Conservation (phyloP, 805 yeast genomes). For the fission yeast (Schizosaccharomyces pombe) region DNA sequence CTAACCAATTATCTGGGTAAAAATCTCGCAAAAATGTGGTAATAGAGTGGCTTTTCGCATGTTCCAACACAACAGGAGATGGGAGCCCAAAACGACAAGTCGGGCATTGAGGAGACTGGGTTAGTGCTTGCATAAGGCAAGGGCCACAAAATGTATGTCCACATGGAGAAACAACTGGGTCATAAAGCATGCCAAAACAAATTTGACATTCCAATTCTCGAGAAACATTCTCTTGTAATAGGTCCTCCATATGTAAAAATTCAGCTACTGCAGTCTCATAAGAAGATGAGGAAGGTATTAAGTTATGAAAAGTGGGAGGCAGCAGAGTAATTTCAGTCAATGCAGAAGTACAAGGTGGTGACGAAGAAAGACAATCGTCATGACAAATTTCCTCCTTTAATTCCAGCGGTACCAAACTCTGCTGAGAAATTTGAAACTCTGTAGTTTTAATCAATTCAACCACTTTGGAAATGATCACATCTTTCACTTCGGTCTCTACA, state of each 20-base stretch:
- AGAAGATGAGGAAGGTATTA: too few species aligned
- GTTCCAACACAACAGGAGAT: constrained; percentile 1
- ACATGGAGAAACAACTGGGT: constrained; percentile 7
- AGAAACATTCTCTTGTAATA: neutral
- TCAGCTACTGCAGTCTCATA: too few species aligned
- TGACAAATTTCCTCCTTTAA: too few species aligned
- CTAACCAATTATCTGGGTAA: neutral
- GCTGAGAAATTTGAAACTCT: too few species aligned
- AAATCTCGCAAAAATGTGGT: neutral
- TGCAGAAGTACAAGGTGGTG: too few species aligned
- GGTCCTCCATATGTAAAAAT: too few species aligned
- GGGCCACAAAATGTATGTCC: constrained; percentile 9
- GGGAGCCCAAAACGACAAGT: constrained; percentile 6
- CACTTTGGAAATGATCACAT: neutral
- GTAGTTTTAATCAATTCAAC: neutral
- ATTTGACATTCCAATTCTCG: constrained; percentile 5
- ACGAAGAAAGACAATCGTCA: too few species aligned
- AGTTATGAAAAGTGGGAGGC: too few species aligned
- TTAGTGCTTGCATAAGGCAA: constrained; percentile 7
- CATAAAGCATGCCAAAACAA: constrained; percentile 6
- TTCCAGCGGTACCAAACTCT: too few species aligned
- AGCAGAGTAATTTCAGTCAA: too few species aligned
- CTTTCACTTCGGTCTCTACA: neutral
- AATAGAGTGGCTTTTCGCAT: neutral
- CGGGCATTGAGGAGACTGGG: constrained; percentile 6